Evolutionary conservation across 2,329 filamentous ascomycete species (phyloP).

Genomic region (Neonectria faginata): DNA sequence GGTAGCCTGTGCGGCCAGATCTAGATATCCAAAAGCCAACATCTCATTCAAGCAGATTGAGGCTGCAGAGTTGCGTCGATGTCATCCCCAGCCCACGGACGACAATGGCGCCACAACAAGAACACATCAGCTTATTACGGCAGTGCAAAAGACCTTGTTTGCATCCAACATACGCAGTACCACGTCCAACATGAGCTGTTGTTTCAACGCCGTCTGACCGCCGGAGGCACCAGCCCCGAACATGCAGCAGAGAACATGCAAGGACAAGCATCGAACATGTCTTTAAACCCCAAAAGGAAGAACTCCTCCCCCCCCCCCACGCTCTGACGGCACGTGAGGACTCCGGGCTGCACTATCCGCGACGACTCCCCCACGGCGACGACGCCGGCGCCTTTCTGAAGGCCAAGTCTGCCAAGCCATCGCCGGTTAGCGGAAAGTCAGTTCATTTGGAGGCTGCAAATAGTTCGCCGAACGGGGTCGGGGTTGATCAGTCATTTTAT

Average conservation of each 20-base stretch:
- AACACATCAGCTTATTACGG: neutral
- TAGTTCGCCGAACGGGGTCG: neutral
- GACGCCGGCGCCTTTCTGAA: conserved; percentile 13
- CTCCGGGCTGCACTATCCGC: conserved; percentile 36
- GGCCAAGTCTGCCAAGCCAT: neutral
- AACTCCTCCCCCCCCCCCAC: conserved; percentile 30
- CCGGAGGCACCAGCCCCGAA: conserved; percentile 4
- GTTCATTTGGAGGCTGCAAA: conserved; percentile 11
- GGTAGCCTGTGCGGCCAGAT: neutral
- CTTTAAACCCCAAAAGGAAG: neutral
- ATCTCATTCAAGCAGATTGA: conserved; percentile 8
- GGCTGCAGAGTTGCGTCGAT: neutral
- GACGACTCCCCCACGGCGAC: neutral
- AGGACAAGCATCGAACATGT: neutral
- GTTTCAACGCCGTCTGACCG: conserved; percentile 17
- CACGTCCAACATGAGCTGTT: conserved; percentile 2
- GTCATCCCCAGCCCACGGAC: conserved; percentile 7
- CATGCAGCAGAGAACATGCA: neutral
- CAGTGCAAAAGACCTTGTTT: neutral
- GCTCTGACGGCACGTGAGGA: conserved; percentile 38
- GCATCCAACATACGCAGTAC: neutral
- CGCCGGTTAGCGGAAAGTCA: conserved; percentile 11
- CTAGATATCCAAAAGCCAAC: neutral
- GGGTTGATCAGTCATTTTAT: conserved; percentile 17
- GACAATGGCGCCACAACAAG: conserved; percentile 7